Percentiles rank a stretch among this genome's conserved stretches.
Evolutionary conservation across 441 rosid species (phyloP).

Genomic region (Populus hybrid): DNA sequence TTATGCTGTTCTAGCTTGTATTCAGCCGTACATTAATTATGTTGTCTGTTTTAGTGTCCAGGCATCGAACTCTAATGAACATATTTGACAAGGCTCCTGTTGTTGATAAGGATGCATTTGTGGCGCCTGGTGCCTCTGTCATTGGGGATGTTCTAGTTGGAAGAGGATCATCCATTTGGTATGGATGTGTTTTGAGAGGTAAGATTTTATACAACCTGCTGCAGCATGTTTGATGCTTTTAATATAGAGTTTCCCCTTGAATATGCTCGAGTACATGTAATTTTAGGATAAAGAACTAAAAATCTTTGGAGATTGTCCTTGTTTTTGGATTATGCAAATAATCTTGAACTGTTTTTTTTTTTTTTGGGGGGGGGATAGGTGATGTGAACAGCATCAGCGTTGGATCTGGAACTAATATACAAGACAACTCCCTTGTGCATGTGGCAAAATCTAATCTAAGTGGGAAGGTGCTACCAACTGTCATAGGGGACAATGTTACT

Average conservation of each 20-base stretch:
- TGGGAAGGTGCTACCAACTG: slow-evolving; percentile 86
- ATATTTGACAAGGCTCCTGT: slow-evolving; percentile 75
- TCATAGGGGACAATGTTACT: slow-evolving; percentile 85
- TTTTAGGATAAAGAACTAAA: neutral
- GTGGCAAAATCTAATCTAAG: slow-evolving; percentile 92
- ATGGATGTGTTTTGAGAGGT: slow-evolving; percentile 95
- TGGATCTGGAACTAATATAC: slow-evolving; percentile 94
- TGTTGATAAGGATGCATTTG: slow-evolving; percentile 79
- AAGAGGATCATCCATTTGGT: slow-evolving; percentile 87
- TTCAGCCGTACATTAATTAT: neutral
- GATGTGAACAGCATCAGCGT: slow-evolving; percentile 70
- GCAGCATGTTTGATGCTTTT: neutral
- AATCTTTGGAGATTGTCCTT: neutral
- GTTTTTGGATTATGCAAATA: neutral
- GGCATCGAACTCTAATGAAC: slow-evolving; percentile 95
- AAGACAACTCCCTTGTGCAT: slow-evolving; percentile 91
- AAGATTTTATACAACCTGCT: slow-evolving; percentile 13
- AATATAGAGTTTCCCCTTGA: neutral
- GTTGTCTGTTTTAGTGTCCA: slow-evolving; percentile 43
- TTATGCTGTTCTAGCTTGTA: neutral
- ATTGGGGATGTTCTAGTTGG: slow-evolving; percentile 88
- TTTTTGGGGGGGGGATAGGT: neutral
- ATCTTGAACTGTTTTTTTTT: neutral
- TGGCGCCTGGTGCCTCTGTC: slow-evolving; percentile 88
- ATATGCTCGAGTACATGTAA: neutral